Evolutionary conservation across 2,329 filamentous ascomycete genomes (phyloP), one percentile per base, ranked within the genome.

Genomic region (Epichloe gansuensis): DNA sequence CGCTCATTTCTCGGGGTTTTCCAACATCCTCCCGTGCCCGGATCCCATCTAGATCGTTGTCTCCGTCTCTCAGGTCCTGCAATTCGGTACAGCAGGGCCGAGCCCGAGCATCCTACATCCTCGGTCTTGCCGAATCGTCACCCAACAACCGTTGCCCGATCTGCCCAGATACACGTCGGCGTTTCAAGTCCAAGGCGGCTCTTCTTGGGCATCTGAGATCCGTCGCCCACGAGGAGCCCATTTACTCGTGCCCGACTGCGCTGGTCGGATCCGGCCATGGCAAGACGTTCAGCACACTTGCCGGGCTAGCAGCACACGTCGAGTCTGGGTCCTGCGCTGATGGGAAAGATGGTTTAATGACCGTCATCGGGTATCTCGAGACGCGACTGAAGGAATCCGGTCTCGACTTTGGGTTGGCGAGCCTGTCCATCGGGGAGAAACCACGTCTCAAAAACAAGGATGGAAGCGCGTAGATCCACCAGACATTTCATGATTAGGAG

Each of bases 241-340:
- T 51, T 25, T 13, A 44, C 49, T 51, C 28, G n/a, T 51, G 42
- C 17, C 49, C 49, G 6, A n/a, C 31, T n/a, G 25, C 41, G 15
- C 15, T 35, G 6, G 3, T 25, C 11, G 28, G 15, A 47, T 17
- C 46, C 25, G 28, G 25, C 21, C 5, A 17, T n/a, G 34, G 9
- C n/a, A 53, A 34, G 23, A 23, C 47, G 4, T 58, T 58, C n/a
- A 54, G 34, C 6, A 55, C 56, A 6, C 17, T 54, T 7, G 51
- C 51, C 15, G 55, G 56, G 23, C 54, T 58, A 4, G 52, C 50
- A 21, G 49, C 54, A 43, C 56, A 58, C 39, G 46, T 57, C 25
- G 55, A 58, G 48, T 54, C 53, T 35, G 54, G 53, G 5, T 47
- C 54, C 11, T 57, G 56, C 21, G 28, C 39, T 4, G 53, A 48